These are phyloP conservation scores for Sarocladium kiliense DNA, from an alignment of 2,329 filamentous ascomycete genomes.

Conservation along the genomic window DNA sequence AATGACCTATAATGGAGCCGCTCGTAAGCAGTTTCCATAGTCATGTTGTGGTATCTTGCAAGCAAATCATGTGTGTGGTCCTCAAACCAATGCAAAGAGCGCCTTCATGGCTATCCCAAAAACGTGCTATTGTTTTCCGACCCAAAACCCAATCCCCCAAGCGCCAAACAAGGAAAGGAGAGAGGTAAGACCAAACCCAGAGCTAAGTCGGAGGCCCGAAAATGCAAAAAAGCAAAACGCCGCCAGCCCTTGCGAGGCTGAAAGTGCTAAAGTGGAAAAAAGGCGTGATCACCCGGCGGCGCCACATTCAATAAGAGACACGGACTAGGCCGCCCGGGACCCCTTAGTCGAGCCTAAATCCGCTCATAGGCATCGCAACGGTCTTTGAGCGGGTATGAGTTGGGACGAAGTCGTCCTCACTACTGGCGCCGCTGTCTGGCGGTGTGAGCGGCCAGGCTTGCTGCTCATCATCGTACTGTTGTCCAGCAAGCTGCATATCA, in stretches of 20 bases:
- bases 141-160: background rate
- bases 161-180: background rate
- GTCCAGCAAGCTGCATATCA: slow-evolving; percentile 58
- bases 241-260: background rate
- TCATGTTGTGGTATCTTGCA: background rate
- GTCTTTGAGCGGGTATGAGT: slow-evolving; percentile 32
- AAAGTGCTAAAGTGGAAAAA: background rate
- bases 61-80: background rate
- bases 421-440: slow-evolving; percentile 22
- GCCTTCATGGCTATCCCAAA: slow-evolving; percentile 3
- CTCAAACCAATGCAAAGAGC: background rate
- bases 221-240: slow-evolving; percentile 1
- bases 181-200: background rate
- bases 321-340: background rate
- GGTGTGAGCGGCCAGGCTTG: slow-evolving; percentile 24
- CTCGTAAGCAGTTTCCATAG: background rate
- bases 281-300: background rate
- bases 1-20: background rate
- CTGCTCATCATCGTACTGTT: slow-evolving; percentile 21
- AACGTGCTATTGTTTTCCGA: background rate
- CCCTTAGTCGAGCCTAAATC: background rate
- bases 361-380: slow-evolving; percentile 12
- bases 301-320: background rate
- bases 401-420: slow-evolving; percentile 23
- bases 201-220: background rate